Evolutionary conservation across 352 stramenopile genomes (phyloP).

Genomic region (Phytophthora aleatoria): DNA sequence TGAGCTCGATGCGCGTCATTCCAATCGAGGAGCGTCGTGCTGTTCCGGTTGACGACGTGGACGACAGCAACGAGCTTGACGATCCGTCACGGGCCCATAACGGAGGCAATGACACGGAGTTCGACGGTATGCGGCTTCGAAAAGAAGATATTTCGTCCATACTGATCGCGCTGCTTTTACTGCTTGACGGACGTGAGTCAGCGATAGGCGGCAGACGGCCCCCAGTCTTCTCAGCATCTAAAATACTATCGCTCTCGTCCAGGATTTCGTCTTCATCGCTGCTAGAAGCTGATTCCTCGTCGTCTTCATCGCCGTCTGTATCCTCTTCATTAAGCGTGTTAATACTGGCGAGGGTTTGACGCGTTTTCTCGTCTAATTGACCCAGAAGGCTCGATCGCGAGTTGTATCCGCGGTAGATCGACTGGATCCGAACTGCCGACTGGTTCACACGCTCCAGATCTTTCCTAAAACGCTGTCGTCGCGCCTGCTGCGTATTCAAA

Average conservation of each 20-base stretch:
- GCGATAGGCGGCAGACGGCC: conserved; percentile 30
- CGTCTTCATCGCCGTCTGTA: conserved; percentile 19
- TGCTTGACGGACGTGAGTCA: conserved; percentile 7
- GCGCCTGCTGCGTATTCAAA: conserved; percentile 45
- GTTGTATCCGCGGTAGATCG: conserved; percentile 70
- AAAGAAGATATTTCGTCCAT: not conserved
- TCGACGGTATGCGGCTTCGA: conserved; percentile 7
- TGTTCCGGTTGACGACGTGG: conserved; percentile 17
- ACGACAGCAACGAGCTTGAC: conserved; percentile 19
- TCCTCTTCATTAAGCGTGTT: conserved; percentile 17
- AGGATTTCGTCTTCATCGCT: not conserved
- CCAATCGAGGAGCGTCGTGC: conserved; percentile 21
- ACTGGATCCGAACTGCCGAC: conserved; percentile 67
- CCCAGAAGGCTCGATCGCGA: conserved; percentile 47
- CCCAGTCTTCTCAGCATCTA: not conserved
- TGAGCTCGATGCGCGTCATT: conserved; percentile 61
- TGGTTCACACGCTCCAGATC: conserved; percentile 70
- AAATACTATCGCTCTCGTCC: not conserved
- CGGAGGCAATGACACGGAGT: conserved; percentile 31
- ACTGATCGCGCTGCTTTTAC: not conserved
- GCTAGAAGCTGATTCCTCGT: not conserved
- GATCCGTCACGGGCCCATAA: conserved; percentile 24
- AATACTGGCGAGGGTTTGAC: conserved; percentile 15
- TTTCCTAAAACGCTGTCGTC: conserved; percentile 46
- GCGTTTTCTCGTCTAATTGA: conserved; percentile 42